phyloP scores from a whole-genome alignment of 495 filamentous ascomycete genomes.

The Articulospora tetracladia region DNA sequence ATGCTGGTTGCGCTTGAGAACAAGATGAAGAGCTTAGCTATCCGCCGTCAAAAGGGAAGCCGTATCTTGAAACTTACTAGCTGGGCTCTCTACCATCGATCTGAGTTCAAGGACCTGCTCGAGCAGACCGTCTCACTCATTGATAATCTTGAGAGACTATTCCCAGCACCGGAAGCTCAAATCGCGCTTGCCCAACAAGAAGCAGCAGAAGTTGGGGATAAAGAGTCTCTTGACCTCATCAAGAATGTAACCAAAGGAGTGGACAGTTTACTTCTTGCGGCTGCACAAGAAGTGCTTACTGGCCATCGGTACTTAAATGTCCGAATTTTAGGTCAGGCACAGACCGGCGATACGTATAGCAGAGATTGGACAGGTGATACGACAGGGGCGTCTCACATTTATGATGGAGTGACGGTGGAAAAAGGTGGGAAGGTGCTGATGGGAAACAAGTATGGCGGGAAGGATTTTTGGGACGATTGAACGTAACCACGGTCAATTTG shows the following conservation, averaged over 20 bases:
- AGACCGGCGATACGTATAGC: too few relatives aligned
- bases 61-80: conserved; percentile 21
- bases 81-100: conserved; percentile 29
- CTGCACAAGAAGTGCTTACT: conserved; percentile 8
- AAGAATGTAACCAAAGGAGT: conserved; percentile 6
- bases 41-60: conserved; percentile 21
- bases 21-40: conserved; percentile 19
- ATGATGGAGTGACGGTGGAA: too few relatives aligned
- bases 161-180: conserved; percentile 17
- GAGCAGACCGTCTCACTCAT: conserved; percentile 18
- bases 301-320: conserved; percentile 17
- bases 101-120: conserved; percentile 22
- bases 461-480: too few relatives aligned
- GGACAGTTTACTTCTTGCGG: conserved; percentile 10
- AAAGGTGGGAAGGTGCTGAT: too few relatives aligned
- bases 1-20: conserved; percentile 21
- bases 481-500: too few relatives aligned
- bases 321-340: too few relatives aligned
- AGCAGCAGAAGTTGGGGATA: conserved; percentile 15
- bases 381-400: too few relatives aligned
- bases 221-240: conserved; percentile 15
- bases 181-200: conserved; percentile 15
- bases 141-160: conserved; percentile 25
- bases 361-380: too few relatives aligned
- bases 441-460: too few relatives aligned